A percentile compares a stretch with the other conserved stretches of the same genome.
Conservation (phyloP, 345 rosid genomes). For the Syzygium aqueum region DNA sequence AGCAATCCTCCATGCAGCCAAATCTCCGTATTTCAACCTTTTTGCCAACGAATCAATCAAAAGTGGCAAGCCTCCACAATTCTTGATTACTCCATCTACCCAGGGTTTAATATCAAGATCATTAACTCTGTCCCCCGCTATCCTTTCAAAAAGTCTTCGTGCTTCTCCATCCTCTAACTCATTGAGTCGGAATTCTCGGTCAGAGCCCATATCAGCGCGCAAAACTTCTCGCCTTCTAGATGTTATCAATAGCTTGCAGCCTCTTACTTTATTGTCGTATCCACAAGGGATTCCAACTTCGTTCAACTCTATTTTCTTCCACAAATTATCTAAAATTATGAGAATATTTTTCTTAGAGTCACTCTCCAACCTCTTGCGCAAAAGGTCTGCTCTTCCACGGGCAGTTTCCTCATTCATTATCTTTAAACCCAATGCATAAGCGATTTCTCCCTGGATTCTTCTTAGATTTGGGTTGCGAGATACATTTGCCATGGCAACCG, state of each 20-base stretch:
- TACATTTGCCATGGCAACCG: background rate
- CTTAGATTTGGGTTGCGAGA: background rate
- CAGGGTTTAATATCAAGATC: rapidly evolving
- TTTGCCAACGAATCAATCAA: rapidly evolving
- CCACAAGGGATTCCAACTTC: slow-evolving; percentile 9
- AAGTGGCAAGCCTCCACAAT: background rate
- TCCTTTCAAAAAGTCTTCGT: background rate
- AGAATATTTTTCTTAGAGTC: background rate
- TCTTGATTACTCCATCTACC: rapidly evolving
- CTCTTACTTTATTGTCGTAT: background rate
- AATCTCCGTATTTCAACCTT: rapidly evolving
- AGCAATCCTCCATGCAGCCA: background rate
- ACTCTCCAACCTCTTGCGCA: background rate
- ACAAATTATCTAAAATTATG: slow-evolving; percentile 21
- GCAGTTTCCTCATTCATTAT: background rate
- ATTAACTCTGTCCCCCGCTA: rapidly evolving
- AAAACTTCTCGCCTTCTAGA: slow-evolving; percentile 2
- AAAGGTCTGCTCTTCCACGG: background rate
- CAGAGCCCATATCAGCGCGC: background rate
- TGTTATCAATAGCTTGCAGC: slow-evolving; percentile 11
- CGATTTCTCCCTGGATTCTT: slow-evolving; percentile 7
- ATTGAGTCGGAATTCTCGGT: background rate
- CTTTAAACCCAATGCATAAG: background rate
- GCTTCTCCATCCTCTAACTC: slow-evolving; percentile 1
- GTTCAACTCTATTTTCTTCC: slow-evolving; percentile 4